A percentile compares a stretch with the other conserved stretches of the same genome.
phyloP scores from a whole-genome alignment of 208 protist genomes.

The Acanthamoeba triangularis region DNA sequence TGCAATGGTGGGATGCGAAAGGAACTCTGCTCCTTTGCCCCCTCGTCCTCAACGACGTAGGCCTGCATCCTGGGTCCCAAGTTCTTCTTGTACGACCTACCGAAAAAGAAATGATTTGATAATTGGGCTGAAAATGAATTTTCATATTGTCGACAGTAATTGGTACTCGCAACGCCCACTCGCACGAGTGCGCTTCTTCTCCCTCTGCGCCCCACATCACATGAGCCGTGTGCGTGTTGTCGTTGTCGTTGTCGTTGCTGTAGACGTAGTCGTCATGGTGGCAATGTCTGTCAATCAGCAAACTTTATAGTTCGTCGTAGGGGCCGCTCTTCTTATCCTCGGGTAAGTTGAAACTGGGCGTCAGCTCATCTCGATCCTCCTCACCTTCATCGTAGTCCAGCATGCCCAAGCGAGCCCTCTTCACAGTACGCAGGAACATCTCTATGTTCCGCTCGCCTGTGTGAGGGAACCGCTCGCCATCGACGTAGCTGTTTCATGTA shows the following conservation, averaged over 20 bases:
- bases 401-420: background rate
- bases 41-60: slow-evolving; percentile 9
- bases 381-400: slow-evolving; percentile 10
- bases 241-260: no score
- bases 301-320: background rate
- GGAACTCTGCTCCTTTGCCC: background rate
- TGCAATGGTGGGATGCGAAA: background rate
- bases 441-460: background rate
- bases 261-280: no score
- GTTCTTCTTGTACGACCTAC: background rate
- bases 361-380: background rate
- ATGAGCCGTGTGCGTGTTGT: background rate
- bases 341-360: background rate
- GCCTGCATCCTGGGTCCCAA: background rate
- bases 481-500: background rate
- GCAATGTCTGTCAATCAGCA: no score
- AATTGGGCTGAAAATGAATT: background rate
- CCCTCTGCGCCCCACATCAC: no score
- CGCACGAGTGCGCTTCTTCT: no score
- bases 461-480: slow-evolving; percentile 4
- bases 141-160: background rate
- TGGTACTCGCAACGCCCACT: no score
- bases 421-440: background rate
- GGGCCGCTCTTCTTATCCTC: background rate
- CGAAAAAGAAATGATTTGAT: background rate